Base-by-base conservation (phyloP, 768 basidiomycete genomes). In the Dentipellis sp. region DNA sequence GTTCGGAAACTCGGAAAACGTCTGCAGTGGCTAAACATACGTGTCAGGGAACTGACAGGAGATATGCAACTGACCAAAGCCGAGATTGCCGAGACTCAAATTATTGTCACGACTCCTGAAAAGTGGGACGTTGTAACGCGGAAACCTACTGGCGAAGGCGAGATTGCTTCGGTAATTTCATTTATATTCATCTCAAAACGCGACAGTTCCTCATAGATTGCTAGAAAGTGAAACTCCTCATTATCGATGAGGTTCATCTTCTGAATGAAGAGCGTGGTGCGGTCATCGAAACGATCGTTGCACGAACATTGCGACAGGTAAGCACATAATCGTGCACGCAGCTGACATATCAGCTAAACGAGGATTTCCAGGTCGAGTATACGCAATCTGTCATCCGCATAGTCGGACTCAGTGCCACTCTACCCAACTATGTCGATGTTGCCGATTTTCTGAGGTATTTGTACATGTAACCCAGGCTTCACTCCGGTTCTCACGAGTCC, bases 51-150 rank as follows among this genome's bases (percentile, higher is more conserved):
- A 71, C 73, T 98, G 48, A 39, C 58, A 73, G 75, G 95, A 70
- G 97, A 99, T 65, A 98, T 98, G 94, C 97, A 98, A 68, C 71
- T 99, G 68, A 92, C 97, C 14, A 88, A 89, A 68, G 78, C 83
- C 38, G 95, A 98, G 71, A 94, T 99, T 58, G 87, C 88, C 1
- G 84, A 88, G 69, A 98, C 97, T 10, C 95, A 97, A 66, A 86
- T 99, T 47, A 98, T 99, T 57, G 94, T 99, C 7, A 99, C 97
- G 2, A 99, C 97, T 1, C 97, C 97, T 0, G 97, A 99, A 68
- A 99, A 99, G 69, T 99, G 97, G 97, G 97, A 98, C 62, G 97
- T 99, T 0, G 97, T 99, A 2, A 99, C 97, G 9, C 76, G 97
- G 59, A 98, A 97, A 67, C 93, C 95, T 1, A 93, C 89, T 1